Evolutionary conservation across 208 protist species (phyloP), one percentile per base, ranked within the genome.

Genomic region (Leishmania martiniquensis): DNA sequence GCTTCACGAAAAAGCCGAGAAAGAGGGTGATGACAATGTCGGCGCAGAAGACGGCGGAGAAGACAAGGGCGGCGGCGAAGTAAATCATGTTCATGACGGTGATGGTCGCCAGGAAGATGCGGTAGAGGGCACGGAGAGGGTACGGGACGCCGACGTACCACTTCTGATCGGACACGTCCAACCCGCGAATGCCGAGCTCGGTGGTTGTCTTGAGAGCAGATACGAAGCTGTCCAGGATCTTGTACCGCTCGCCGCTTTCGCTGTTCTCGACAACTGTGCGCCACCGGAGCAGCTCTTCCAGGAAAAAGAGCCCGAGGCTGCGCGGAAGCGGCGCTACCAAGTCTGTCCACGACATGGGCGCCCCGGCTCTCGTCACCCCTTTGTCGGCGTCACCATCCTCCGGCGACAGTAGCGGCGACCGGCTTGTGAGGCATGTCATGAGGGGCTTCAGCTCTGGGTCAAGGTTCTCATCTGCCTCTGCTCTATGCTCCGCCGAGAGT

Each of bases 241-340:
- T 75, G 74, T 90, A 94, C 3, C 87, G 80, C 80, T 80, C 87
- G 4, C 55, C 68, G 3, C 51, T 72, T 70, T 94, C 88, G 13
- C 75, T 54, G 9, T 77, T 78, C 72, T 85, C 80, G 1, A 92
- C 76, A 13, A 54, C 73, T 47, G 75, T 80, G 29, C 90, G 83
- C 87, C 90, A 94, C 2, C 85, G 83, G 45, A 91, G 80, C 42
- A 94, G 70, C 82, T 94, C 88, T 1, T 92, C 88, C 5, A 94
- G 67, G 68, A 94, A 94, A 72, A 92, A 92, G 13, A 92, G 49
- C 1, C 80, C 77, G 5, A 92, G 45, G 52, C 68, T 51, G 17
- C 32, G 54, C 13, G 87, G 86, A 57, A 94, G 75, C 29, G 77
- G 66, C 2, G 81, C 51, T 1, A 92, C 69, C 9, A 92, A 59